phyloP scores from a whole-genome alignment of 1,139 yeast species.

The Wickerhamomyces sp. region DNA sequence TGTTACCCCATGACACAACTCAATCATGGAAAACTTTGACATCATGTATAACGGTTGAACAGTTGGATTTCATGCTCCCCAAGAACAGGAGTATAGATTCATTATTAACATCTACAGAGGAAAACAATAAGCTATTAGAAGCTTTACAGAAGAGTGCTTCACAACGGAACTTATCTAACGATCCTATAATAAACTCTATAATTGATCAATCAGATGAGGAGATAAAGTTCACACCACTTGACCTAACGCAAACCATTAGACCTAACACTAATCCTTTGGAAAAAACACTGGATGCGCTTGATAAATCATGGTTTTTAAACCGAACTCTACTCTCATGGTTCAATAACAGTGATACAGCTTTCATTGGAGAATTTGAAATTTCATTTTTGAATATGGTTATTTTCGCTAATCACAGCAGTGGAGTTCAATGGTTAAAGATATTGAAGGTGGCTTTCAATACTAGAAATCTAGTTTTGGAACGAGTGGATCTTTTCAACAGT shows the following conservation, averaged over 20 bases:
- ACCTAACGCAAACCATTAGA: constrained; percentile 31
- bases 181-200: constrained; percentile 27
- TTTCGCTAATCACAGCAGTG: constrained; percentile 42
- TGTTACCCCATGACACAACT: constrained; percentile 27
- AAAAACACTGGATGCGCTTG: constrained; percentile 35
- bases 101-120: constrained; percentile 37
- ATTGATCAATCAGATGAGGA: constrained; percentile 29
- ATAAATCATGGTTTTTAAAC: constrained; percentile 40
- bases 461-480: constrained; percentile 15
- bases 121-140: constrained; percentile 30
- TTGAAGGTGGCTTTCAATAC: constrained; percentile 31
- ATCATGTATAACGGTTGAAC: constrained; percentile 15
- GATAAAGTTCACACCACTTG: constrained; percentile 31
- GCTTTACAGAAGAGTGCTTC: constrained; percentile 24
- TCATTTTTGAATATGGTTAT: constrained; percentile 32
- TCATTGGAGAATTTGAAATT: constrained; percentile 39
- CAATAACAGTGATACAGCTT: constrained; percentile 19
- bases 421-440: constrained; percentile 40
- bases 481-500: constrained; percentile 15
- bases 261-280: constrained; percentile 30
- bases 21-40: constrained; percentile 26
- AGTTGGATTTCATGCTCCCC: constrained; percentile 24
- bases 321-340: constrained; percentile 24
- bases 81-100: constrained; percentile 26
- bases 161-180: constrained; percentile 18